Base-by-base conservation (phyloP, 768 basidiomycete species). In the Chalciporus chontae region DNA sequence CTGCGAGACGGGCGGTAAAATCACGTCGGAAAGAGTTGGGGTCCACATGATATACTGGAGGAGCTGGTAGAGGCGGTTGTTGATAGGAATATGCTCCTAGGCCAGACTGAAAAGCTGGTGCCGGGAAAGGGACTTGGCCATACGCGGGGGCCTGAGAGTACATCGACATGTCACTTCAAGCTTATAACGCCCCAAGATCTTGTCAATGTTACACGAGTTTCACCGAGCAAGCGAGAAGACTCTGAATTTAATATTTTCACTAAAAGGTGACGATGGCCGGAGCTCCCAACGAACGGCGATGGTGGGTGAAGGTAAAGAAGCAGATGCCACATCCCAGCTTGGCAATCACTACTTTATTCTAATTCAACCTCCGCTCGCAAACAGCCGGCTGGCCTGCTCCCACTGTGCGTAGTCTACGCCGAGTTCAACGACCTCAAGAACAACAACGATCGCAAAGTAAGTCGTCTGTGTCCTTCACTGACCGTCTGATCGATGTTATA, bases 21-120 rank as follows among this genome's bases (percentile, higher is more conserved):
- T 91, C 90, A 71, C 83, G 81, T 57, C 91, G 82, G 66, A 92
- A 92, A 34, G 78, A 72, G 68, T 75, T 76, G 26, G 87, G 81
- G 66, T 90, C 86, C 64, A 80, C 68, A 64, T 70, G 69, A 60
- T 76, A 76, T 56, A 75, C 71, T 40, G 73, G 68, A 43, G 74
- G 54, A 4, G 64, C 63, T 34, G 71, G 66, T 47, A 69, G 71
- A 39, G 76, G 73, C 31, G 73, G 72, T 53, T 72, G 75, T 32
- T 77, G 75, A 51, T 77, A 78, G 59, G 77, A 72, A 66, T 74
- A 77, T 60, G 63, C 62, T 67, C 62, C 64, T 57, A 65, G 71
- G 54, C 69, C 58, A 62, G 73, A 69, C 62, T 76, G 68, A 61
- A 77, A 83, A 39, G 70, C 72, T 56, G 76, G 70, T 19, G 72